These are phyloP conservation scores for Saxispiralis lemnorum DNA, from an alignment of 495 filamentous ascomycete genomes.

Conservation along the genomic window DNA sequence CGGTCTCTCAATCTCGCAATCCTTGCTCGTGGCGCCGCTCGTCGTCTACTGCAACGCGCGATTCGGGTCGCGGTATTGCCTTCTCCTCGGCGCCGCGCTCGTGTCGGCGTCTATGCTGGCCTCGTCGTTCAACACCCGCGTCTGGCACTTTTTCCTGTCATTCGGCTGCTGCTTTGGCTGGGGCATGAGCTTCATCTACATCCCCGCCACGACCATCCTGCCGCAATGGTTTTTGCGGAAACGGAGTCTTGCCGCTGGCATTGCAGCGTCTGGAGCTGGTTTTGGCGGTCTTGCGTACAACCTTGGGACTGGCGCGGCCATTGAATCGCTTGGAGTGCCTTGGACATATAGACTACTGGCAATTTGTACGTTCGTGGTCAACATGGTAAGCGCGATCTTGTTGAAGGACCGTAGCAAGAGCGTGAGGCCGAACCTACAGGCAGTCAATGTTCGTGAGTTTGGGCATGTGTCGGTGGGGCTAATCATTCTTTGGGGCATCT, in stretches of 20 bases:
- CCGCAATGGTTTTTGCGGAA: constrained; percentile 60
- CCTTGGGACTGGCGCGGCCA: constrained; percentile 35
- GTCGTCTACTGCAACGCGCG: constrained; percentile 23
- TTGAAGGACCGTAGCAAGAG: constrained; percentile 46
- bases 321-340: constrained; percentile 37
- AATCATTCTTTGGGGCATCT: constrained; percentile 46
- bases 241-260: constrained; percentile 52
- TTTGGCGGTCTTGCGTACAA: constrained; percentile 47
- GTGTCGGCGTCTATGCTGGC: constrained; percentile 24
- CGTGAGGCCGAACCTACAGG: constrained; percentile 25
- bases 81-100: constrained; percentile 26
- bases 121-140: constrained; percentile 26
- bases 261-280: constrained; percentile 51
- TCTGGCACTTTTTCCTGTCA: constrained; percentile 43
- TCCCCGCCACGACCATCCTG: constrained; percentile 45
- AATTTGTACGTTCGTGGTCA: constrained; percentile 38
- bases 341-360: constrained; percentile 54
- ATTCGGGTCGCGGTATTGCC: constrained; percentile 21
- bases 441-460: constrained; percentile 42
- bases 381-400: constrained; percentile 35
- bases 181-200: constrained; percentile 60
- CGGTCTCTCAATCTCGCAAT: constrained; percentile 28
- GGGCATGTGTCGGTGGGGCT: constrained; percentile 23
- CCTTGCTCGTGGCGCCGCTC: constrained; percentile 30
- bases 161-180: constrained; percentile 61